These are phyloP conservation scores for Cicer chorassanicum DNA, from an alignment of 306 rosid species.

Conservation along the genomic window DNA sequence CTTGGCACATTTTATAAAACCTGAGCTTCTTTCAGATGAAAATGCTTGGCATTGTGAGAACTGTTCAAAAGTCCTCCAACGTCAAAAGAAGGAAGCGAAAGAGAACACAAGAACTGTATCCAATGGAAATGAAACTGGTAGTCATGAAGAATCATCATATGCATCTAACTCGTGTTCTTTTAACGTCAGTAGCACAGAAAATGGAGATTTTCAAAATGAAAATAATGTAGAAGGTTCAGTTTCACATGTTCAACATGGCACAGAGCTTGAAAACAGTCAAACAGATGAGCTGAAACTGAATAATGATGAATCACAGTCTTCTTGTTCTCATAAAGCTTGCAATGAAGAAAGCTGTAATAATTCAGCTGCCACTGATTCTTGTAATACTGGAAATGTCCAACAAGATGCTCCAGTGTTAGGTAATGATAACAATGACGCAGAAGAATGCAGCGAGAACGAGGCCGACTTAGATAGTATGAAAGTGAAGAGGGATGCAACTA, in stretches of 20 bases:
- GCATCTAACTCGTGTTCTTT: conserved; percentile 47
- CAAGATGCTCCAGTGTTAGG: conserved; percentile 42
- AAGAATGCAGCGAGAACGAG: conserved; percentile 55
- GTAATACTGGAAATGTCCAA: conserved; percentile 38
- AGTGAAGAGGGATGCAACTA: conserved; percentile 91
- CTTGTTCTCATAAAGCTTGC: conserved; percentile 48
- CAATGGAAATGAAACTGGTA: conserved; percentile 52
- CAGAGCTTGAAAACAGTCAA: conserved; percentile 54
- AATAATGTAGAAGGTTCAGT: conserved; percentile 47
- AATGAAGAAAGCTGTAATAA: conserved; percentile 52
- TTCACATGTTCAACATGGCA: conserved; percentile 42
- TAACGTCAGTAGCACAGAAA: conserved; percentile 45
- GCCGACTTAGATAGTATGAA: conserved; percentile 50
- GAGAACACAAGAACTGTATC: conserved; percentile 49
- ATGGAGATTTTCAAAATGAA: conserved; percentile 49
- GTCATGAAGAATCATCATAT: conserved; percentile 45
- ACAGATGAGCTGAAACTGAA: conserved; percentile 39
- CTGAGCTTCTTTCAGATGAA: conserved; percentile 85
- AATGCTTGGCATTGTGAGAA: conserved; percentile 97
- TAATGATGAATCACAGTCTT: conserved; percentile 50
- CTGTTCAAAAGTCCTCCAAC: conserved; percentile 67
- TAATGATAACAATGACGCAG: conserved; percentile 44
- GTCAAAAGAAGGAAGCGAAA: conserved; percentile 52
- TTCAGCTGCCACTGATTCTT: conserved; percentile 49
- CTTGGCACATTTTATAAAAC: conserved; percentile 82